A percentile compares a stretch with the other conserved stretches of the same genome.
phyloP scores from a whole-genome alignment of 2,329 filamentous ascomycete genomes.

The Neonectria sp. region DNA sequence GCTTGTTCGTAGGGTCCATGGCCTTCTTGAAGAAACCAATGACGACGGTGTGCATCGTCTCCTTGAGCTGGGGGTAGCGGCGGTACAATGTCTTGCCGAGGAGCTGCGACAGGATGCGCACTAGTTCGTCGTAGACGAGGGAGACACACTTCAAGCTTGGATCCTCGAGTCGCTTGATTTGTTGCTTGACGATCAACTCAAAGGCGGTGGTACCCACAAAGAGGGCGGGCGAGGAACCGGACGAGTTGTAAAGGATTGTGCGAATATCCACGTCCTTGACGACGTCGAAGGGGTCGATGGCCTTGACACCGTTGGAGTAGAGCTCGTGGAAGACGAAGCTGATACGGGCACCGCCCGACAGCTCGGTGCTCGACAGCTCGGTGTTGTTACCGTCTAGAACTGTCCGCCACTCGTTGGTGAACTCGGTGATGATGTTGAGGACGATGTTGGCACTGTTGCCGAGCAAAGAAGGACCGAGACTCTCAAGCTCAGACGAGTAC shows the following conservation, averaged over 20 bases:
- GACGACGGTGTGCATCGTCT: constrained; percentile 95
- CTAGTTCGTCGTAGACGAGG: constrained; percentile 96
- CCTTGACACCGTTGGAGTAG: constrained; percentile 97
- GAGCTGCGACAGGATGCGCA: constrained; percentile 93
- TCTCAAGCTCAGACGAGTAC: constrained; percentile 85
- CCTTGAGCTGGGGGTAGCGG: constrained; percentile 93
- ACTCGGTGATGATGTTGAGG: constrained; percentile 98
- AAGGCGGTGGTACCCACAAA: constrained; percentile 99
- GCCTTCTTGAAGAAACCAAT: constrained; percentile 98
- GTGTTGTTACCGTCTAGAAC: constrained; percentile 97
- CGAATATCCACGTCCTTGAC: constrained; percentile 99
- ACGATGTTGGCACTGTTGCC: constrained; percentile 98
- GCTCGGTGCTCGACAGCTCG: constrained; percentile 92
- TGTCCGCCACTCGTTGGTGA: constrained; percentile 97
- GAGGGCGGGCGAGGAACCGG: constrained; percentile 95
- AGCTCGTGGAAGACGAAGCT: constrained; percentile 99
- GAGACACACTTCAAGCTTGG: constrained; percentile 98
- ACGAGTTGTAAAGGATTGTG: constrained; percentile 98
- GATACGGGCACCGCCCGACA: constrained; percentile 97
- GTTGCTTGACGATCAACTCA: constrained; percentile 97
- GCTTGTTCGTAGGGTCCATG: constrained; percentile 98
- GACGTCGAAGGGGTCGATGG: constrained; percentile 96
- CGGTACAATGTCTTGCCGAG: constrained; percentile 92
- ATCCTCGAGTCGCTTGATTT: constrained; percentile 96
- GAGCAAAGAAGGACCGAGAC: constrained; percentile 92